Evolutionary conservation across 805 yeast genomes (phyloP).

Genomic region (Wickerhamomyces bovis): DNA sequence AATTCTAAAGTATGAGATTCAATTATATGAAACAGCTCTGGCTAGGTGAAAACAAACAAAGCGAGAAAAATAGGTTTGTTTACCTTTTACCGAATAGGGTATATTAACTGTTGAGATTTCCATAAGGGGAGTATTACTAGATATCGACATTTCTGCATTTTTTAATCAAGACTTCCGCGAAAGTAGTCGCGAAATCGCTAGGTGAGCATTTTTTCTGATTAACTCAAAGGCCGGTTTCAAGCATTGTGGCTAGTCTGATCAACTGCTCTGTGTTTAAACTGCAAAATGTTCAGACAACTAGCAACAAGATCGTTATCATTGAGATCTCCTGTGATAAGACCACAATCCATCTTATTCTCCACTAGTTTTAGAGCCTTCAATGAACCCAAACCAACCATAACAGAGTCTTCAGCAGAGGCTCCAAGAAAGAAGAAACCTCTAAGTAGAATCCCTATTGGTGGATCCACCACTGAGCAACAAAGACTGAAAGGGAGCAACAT

Average conservation of each 20-base stretch:
- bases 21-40: not conserved
- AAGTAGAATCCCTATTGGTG: slow-evolving; percentile 77
- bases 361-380: slow-evolving; percentile 13
- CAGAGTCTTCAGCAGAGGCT: slow-evolving; percentile 1
- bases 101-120: not conserved
- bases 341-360: slow-evolving; percentile 9
- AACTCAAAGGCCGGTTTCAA: not conserved
- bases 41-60: not conserved
- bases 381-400: slow-evolving; percentile 4
- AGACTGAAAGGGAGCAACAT: slow-evolving; percentile 38
- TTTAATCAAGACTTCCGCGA: not conserved
- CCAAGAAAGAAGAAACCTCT: slow-evolving; percentile 49
- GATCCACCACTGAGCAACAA: slow-evolving; percentile 29
- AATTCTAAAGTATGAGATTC: too few species aligned
- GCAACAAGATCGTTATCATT: slow-evolving; percentile 3
- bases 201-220: not conserved
- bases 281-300: slow-evolving; percentile 8
- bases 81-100: slow-evolving; percentile 19
- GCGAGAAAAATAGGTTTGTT: slow-evolving; percentile 11
- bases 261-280: not conserved
- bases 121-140: not conserved
- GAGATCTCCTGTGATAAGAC: not conserved
- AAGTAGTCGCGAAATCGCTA: not conserved
- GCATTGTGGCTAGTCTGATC: too few species aligned
- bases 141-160: not conserved